A percentile compares a stretch with the other conserved stretches of the same genome.
Conservation (phyloP, 129 eudicot species). For the Arctium minus region DNA sequence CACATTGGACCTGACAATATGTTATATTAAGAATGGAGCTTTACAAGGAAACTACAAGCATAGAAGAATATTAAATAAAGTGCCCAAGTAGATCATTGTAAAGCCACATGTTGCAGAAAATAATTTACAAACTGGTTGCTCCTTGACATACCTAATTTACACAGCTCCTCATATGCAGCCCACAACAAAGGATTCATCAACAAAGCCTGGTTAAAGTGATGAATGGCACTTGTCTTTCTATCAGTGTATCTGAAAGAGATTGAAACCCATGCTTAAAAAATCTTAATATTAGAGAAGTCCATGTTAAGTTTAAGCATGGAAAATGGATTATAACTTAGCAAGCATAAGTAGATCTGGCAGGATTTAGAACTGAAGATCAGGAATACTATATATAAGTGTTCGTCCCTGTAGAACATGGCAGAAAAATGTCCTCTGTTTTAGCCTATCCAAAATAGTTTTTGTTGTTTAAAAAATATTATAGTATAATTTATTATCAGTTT, state of each 20-base stretch:
- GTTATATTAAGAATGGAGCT: not conserved
- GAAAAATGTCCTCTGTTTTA: too few relatives aligned
- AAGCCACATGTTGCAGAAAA: not conserved
- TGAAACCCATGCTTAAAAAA: not conserved
- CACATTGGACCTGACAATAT: not conserved
- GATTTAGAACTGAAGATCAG: not conserved
- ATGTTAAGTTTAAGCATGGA: not conserved
- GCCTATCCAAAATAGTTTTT: too few relatives aligned
- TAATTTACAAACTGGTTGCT: not conserved
- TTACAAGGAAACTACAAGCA: not conserved
- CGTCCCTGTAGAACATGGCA: too few relatives aligned
- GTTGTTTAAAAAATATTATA: too few relatives aligned
- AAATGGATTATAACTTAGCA: not conserved
- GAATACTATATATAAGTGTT: too few relatives aligned
- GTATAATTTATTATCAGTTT: too few relatives aligned
- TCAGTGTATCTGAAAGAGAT: constrained; percentile 61
- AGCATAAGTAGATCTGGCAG: not conserved
- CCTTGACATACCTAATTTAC: constrained; percentile 51
- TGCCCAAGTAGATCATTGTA: constrained; percentile 1
- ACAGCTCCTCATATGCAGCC: constrained; percentile 82
- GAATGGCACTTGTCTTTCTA: constrained; percentile 55
- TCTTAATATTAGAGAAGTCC: not conserved
- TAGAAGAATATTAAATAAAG: not conserved
- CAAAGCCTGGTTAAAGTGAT: constrained; percentile 77
- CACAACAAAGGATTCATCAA: constrained; percentile 69